Evolutionary conservation across 1,139 yeast genomes (phyloP), one percentile per base, ranked within the genome.

Genomic region (Hemisphaericaspora subhashii): DNA sequence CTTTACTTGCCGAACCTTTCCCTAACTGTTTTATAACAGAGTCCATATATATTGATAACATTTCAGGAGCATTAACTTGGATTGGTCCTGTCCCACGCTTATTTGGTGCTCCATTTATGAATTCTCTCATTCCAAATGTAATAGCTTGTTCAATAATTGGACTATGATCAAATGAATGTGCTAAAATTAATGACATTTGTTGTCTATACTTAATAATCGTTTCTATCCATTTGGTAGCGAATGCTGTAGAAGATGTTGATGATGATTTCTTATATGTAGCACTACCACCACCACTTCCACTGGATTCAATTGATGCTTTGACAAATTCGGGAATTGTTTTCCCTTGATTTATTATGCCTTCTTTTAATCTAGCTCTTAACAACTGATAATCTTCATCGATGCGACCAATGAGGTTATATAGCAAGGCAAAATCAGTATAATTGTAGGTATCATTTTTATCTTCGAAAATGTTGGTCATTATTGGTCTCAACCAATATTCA

Each of bases 11-110:
- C 2, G 59, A 39, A 9, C 57, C 50, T 47, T 76, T 82, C 20
- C 73, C 62, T 2, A 81, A 68, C 54, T 79, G 86, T 58, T 80
- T 85, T 54, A 82, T 79, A 45, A 72, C 69, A 43, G 78, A 82
- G 58, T 90, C 97, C 60, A 90, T 77, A 58, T 74, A 89, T 5
- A 85, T 62, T 0, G 96, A 85, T 32, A 90, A 60, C 45, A 74
- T 76, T 53, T 90, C 97, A 0, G 95, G 77, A 0, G 86, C 77
- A 49, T 79, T 79, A 2, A 62, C 57, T 2, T 65, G 56, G 36
- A 77, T 73, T 30, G 65, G 57, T 7, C 15, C 23, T 11, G 40
- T 42, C 3, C 39, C 48, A 38, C 43, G 45, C 10, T 43, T 54
- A 21, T 39, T 50, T 24, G 32, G 32, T 4, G 53, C 25, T 1